A percentile compares a stretch with the other conserved stretches of the same genome.
Conservation (phyloP, 768 basidiomycete species). For the Scleroderma citrinum region DNA sequence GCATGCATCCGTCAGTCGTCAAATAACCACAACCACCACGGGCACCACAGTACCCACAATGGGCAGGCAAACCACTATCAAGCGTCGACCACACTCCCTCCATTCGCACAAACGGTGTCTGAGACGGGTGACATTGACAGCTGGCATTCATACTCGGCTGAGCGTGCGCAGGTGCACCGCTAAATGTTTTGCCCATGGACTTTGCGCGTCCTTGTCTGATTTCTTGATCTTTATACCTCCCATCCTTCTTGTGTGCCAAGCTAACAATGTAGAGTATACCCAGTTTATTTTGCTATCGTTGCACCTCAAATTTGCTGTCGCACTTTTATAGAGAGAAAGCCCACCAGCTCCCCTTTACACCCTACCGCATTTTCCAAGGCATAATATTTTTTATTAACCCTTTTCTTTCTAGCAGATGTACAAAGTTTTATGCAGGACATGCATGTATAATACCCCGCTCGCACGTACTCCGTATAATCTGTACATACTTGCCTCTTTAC, state of each 20-base stretch:
- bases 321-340: constrained; percentile 1
- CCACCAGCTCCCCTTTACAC: background rate
- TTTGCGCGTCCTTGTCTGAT: background rate
- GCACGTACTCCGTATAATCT: constrained; percentile 21
- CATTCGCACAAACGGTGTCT: constrained; percentile 40
- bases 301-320: constrained; percentile 14
- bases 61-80: constrained; percentile 36
- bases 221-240: background rate
- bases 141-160: constrained; percentile 59
- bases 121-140: constrained; percentile 43
- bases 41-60: constrained; percentile 27
- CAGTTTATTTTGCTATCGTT: constrained; percentile 29
- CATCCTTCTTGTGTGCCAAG: background rate
- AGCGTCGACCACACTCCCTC: constrained; percentile 33
- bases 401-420: constrained; percentile 24
- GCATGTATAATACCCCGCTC: constrained; percentile 29
- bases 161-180: constrained; percentile 55
- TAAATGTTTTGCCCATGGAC: constrained; percentile 24
- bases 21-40: constrained; percentile 23
- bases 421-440: constrained; percentile 34
- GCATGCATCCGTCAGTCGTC: constrained; percentile 16
- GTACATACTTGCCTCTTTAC: constrained; percentile 21
- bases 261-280: constrained; percentile 29
- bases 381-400: constrained; percentile 27
- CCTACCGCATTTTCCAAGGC: constrained; percentile 3